These are phyloP conservation scores for Viola pubescens DNA, from an alignment of 441 rosid genomes.

Conservation along the genomic window DNA sequence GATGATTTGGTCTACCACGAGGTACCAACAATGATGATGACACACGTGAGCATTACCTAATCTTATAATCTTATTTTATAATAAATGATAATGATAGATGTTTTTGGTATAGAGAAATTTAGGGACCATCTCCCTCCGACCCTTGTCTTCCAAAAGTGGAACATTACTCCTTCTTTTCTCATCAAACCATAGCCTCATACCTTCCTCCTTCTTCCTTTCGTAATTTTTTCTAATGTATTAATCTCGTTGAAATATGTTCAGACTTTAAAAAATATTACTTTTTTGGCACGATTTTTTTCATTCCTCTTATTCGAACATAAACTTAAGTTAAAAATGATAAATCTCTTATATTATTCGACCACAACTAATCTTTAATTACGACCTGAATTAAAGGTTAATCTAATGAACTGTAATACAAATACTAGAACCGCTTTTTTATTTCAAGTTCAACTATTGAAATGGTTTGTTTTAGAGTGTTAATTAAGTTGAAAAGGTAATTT, in stretches of 20 bases:
- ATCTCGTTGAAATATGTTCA: neutral
- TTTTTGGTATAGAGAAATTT: neutral
- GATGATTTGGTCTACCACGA: conserved; percentile 33
- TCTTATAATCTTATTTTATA: conserved; percentile 1
- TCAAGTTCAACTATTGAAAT: too few relatives aligned
- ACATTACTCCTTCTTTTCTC: conserved; percentile 30
- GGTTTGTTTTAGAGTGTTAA: neutral
- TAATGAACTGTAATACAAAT: too few relatives aligned
- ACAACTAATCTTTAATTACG: too few relatives aligned
- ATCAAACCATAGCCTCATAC: neutral
- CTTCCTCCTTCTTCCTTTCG: conserved; percentile 19
- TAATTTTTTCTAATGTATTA: neutral
- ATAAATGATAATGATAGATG: conserved; percentile 11
- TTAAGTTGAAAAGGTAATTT: neutral
- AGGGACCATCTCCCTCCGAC: conserved; percentile 33
- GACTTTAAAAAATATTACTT: neutral
- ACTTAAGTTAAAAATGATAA: too few relatives aligned
- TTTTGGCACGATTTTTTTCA: too few relatives aligned
- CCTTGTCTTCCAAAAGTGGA: conserved; percentile 36
- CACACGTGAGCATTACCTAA: conserved; percentile 38
- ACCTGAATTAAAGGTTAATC: too few relatives aligned
- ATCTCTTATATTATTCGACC: too few relatives aligned
- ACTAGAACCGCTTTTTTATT: too few relatives aligned
- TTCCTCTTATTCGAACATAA: too few relatives aligned
- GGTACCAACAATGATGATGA: conserved; percentile 31